These are phyloP conservation scores for Durusdinium trenchii DNA, from an alignment of 73 alveolate genomes.

Conservation along the genomic window DNA sequence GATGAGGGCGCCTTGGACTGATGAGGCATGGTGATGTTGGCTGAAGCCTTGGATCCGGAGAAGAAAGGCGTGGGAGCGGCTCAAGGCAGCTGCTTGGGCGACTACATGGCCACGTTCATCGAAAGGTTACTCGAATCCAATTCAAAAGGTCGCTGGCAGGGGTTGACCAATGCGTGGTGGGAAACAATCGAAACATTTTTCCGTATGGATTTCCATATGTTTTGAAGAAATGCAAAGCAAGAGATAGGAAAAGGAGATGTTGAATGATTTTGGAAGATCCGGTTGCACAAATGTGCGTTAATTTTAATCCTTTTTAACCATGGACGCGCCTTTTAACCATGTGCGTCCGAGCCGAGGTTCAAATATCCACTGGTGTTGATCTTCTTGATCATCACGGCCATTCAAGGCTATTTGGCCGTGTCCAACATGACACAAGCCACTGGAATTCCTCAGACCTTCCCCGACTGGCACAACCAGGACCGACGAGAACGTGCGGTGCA, in stretches of 20 bases:
- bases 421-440: slow-evolving; percentile 73
- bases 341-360: slow-evolving; percentile 14
- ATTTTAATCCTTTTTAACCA: too few relatives aligned
- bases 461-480: slow-evolving; percentile 90
- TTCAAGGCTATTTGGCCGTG: slow-evolving; percentile 50
- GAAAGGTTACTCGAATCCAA: background rate
- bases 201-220: too few relatives aligned
- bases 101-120: slow-evolving; percentile 14
- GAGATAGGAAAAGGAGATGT: too few relatives aligned
- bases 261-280: background rate
- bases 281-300: background rate
- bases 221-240: too few relatives aligned
- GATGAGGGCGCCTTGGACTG: too few relatives aligned
- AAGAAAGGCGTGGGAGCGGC: slow-evolving; percentile 94
- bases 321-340: background rate
- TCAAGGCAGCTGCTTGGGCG: slow-evolving; percentile 41
- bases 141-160: too few relatives aligned
- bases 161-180: too few relatives aligned
- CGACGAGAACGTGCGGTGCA: too few relatives aligned
- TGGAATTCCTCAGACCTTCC: slow-evolving; percentile 71
- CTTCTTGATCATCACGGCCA: slow-evolving; percentile 15
- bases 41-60: slow-evolving; percentile 78
- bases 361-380: slow-evolving; percentile 57
- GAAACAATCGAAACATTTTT: too few relatives aligned
- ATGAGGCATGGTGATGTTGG: slow-evolving; percentile 65